Evolutionary conservation across 805 yeast genomes (phyloP), one percentile per base, ranked within the genome.

Genomic region (Kluyveromyces nonfermentans): DNA sequence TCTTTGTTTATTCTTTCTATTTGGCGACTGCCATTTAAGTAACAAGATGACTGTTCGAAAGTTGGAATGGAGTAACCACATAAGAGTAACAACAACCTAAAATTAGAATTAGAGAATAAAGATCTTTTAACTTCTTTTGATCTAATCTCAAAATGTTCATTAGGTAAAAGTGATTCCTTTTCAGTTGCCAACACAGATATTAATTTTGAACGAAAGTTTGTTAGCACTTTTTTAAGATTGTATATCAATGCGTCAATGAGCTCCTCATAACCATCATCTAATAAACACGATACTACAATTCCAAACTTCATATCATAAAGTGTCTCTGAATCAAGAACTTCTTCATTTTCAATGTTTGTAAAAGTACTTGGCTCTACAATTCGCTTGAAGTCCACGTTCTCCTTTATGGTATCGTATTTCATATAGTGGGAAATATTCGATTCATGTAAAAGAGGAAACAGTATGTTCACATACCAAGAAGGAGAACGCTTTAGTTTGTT

Each of bases 381-480:
- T 20, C 37, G 45, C 1, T 35, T 25, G 6, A 40, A 40, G 18
- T 42, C 41, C 5, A 44, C 40, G 1, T 35, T 9, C 2, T 41
- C 20, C 38, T 59, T 77, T 30, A 77, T 71, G 42, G 60, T 60
- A 17, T 62, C 64, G 39, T 55, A 57, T 46, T 51, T 57, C 46
- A 60, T 71, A 52, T 71, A 90, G 36, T 70, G 65, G 47, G 68
- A 65, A 18, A 70, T 66, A 48, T 59, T 72, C 17, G 62, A 64
- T 54, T 68, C 77, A 62, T 57, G 75, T 48, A 68, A 49, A 52
- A 80, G 68, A 36, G 84, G 75, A 57, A 86, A 85, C 41, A 87
- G 64, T 3, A 90, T 54, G 54, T 87, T 95, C 5, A 75, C 66
- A 49, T 60, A 78, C 54, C 72, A 72, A 43, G 72, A 67, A 39